These are phyloP conservation scores for Alternaria triticimaculans DNA, from an alignment of 2,329 filamentous ascomycete species.

Conservation along the genomic window DNA sequence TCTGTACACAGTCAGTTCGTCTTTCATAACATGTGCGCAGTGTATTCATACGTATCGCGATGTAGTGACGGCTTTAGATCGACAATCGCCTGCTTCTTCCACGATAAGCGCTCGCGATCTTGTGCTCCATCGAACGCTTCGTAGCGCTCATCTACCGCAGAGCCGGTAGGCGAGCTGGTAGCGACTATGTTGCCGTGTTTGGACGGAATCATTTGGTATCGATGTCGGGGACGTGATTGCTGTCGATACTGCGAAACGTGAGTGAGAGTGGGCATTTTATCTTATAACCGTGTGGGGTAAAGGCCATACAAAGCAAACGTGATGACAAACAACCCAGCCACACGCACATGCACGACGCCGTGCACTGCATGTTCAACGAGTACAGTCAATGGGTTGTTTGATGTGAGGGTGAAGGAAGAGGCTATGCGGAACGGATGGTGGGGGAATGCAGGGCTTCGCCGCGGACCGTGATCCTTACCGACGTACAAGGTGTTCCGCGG, in stretches of 20 bases:
- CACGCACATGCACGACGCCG: background rate
- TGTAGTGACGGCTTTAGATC: conserved; percentile 21
- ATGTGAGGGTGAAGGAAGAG: background rate
- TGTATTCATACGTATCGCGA: conserved; percentile 20
- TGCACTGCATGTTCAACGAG: background rate
- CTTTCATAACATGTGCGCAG: background rate
- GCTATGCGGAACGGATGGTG: background rate
- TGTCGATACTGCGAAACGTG: background rate
- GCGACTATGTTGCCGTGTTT: conserved; percentile 14
- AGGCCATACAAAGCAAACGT: background rate
- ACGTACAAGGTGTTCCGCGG: background rate
- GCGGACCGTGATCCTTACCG: background rate
- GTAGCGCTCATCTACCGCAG: background rate
- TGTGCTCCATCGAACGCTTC: background rate
- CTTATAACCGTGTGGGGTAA: background rate
- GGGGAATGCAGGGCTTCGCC: background rate
- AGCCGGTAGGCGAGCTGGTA: background rate
- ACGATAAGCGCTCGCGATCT: conserved; percentile 2
- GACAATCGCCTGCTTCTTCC: conserved; percentile 10
- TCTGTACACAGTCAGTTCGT: conserved; percentile 4
- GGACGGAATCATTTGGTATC: conserved; percentile 26
- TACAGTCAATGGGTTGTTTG: background rate
- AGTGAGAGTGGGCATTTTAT: background rate
- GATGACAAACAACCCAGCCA: background rate
- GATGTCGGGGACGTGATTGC: conserved; percentile 9